A percentile compares a stretch with the other conserved stretches of the same genome.
These are phyloP conservation scores for Tetrapisispora pingtungensis DNA, from an alignment of 805 yeast genomes.

Conservation along the genomic window DNA sequence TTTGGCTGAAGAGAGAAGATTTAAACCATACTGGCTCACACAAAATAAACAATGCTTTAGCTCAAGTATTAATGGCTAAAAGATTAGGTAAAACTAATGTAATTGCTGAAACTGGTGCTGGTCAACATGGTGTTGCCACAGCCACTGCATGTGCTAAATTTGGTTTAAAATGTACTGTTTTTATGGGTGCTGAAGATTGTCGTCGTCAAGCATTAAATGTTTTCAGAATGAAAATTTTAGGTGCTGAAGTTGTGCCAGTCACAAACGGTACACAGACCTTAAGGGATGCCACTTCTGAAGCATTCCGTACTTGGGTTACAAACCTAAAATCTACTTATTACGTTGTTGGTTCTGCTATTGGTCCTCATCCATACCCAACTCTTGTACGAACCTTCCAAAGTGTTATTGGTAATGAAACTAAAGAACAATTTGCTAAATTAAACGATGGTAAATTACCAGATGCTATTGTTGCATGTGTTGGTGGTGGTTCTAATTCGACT, in stretches of 20 bases:
- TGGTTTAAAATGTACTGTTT: slow-evolving; percentile 87
- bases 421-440: slow-evolving; percentile 72
- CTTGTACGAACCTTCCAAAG: slow-evolving; percentile 97
- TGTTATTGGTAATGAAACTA: slow-evolving; percentile 91
- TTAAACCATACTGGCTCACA: slow-evolving; percentile 84
- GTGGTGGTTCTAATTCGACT: slow-evolving; percentile 96
- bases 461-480: slow-evolving; percentile 96
- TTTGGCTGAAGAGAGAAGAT: slow-evolving; percentile 98
- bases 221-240: slow-evolving; percentile 91
- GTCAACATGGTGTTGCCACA: slow-evolving; percentile 89
- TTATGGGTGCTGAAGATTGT: slow-evolving; percentile 99
- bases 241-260: slow-evolving; percentile 91
- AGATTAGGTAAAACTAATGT: slow-evolving; percentile 67
- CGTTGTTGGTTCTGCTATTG: slow-evolving; percentile 96
- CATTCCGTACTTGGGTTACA: slow-evolving; percentile 92
- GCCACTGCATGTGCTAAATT: slow-evolving; percentile 90
- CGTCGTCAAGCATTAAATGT: slow-evolving; percentile 97
- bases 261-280: slow-evolving; percentile 91
- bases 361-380: slow-evolving; percentile 98
- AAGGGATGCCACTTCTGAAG: slow-evolving; percentile 97
- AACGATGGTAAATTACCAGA: slow-evolving; percentile 83
- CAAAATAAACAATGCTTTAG: slow-evolving; percentile 75
- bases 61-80: slow-evolving; percentile 71
- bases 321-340: slow-evolving; percentile 80
- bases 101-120: slow-evolving; percentile 89